phyloP scores from a whole-genome alignment of 1,284 basidiomycete genomes.

The Rhodotorula sp. region DNA sequence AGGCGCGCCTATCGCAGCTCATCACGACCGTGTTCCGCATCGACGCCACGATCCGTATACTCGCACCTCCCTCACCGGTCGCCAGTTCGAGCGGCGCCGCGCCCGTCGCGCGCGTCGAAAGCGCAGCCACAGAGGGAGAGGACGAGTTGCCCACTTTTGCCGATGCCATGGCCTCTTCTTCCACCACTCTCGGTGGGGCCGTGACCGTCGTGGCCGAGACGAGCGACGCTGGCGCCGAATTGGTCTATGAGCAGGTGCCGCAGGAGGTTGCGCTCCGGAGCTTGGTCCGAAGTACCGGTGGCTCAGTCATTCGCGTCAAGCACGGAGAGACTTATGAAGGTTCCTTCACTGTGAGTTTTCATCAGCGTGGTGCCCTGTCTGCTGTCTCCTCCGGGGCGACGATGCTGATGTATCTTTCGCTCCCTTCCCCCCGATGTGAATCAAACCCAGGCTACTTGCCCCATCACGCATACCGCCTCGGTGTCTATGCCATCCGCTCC shows the following conservation, averaged over 20 bases:
- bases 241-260: not conserved
- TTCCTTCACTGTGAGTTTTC: conserved; percentile 3
- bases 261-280: not conserved
- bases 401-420: too few relatives aligned
- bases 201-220: conserved; percentile 4
- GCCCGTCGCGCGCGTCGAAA: not conserved
- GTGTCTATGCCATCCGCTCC: not conserved
- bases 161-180: conserved; percentile 1
- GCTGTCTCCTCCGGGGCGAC: too few relatives aligned
- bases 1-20: not conserved
- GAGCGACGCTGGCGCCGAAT: conserved; percentile 5
- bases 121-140: not conserved
- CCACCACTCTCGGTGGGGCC: not conserved
- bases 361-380: too few relatives aligned
- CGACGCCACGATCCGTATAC: conserved; percentile 9
- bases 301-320: not conserved
- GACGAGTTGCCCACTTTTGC: conserved; percentile 8
- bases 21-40: conserved; percentile 20
- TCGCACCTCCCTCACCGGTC: not conserved
- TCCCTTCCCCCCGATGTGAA: too few relatives aligned
- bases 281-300: conserved; percentile 4
- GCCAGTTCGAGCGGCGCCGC: not conserved
- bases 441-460: conserved; percentile 1
- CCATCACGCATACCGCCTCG: conserved; percentile 1
- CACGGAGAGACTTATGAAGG: conserved; percentile 11